Evolutionary conservation across 805 yeast genomes (phyloP), one percentile per base, ranked within the genome.

Genomic region (Candida sanyiensis): DNA sequence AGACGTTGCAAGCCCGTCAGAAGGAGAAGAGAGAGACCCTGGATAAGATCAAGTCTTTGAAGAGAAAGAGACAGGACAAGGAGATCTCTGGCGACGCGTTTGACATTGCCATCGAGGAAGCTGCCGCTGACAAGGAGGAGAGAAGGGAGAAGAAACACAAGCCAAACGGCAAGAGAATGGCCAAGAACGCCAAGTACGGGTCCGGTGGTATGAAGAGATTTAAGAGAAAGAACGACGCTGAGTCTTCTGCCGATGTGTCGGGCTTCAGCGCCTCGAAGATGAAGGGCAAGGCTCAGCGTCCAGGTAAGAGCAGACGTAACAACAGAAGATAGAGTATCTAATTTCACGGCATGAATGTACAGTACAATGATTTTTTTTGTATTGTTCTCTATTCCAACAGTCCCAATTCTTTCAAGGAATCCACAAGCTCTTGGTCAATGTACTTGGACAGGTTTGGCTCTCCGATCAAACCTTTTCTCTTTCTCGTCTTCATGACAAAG

Each of bases 81-180:
- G 95, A 83, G 50, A 74, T 85, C 44, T 69, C 72, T 33, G 69
- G 72, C 46, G 87, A 80, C 50, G 89, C 81, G 50, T 89, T 90
- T 62, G 87, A 84, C 58, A 83, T 90, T 52, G 96, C 95, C 31
- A 74, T 90, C 49, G 97, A 89, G 64, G 97, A 89, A 62, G 78
- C 78, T 36, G 71, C 73, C 16, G 66, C 64, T 36, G 77, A 73
- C 45, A 73, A 72, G 38, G 49, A 50, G 18, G 57, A 50, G 27
- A 50, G 53, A 39, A 63, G 63, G 40, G 67, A 65, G 39, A 64
- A 64, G 61, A 73, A 77, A 59, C 60, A 59, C 13, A 74, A 73
- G 58, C 77, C 81, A 39, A 81, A 77, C 53, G 62, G 72, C 16
- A 81, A 80, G 63, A 72, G 94, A 59, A 49, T 66, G 51, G 86